phyloP scores from a whole-genome alignment of 768 basidiomycete species.

The Xerocomellus dryophilus region DNA sequence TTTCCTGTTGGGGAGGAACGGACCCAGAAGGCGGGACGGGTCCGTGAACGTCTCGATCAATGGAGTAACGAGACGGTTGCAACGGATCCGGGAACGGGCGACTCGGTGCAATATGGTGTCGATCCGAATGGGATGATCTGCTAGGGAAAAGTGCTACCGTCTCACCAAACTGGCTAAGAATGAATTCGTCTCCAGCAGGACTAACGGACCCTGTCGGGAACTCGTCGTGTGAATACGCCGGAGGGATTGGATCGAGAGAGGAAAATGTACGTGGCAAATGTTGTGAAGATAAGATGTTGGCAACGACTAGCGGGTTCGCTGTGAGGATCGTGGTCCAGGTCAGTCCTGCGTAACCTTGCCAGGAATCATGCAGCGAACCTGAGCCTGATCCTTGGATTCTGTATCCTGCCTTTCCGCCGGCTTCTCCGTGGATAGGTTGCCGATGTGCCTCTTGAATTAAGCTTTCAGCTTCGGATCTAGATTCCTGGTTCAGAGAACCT shows the following conservation, averaged over 20 bases:
- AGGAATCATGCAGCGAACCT: conserved; percentile 11
- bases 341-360: not conserved
- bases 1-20: not conserved
- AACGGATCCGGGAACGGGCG: not conserved
- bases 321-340: not conserved
- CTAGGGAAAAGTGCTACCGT: not conserved
- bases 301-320: not conserved
- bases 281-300: conserved; percentile 4
- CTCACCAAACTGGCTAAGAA: not conserved
- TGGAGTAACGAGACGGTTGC: not conserved
- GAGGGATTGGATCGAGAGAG: not conserved
- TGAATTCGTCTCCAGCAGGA: not conserved
- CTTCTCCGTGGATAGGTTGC: conserved; percentile 7
- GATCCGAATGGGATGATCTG: not conserved
- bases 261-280: not conserved
- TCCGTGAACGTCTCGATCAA: not conserved
- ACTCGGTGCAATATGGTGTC: not conserved
- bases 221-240: conserved; percentile 6
- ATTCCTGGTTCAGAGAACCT: conserved; percentile 3
- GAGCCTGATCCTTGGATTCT: conserved; percentile 15
- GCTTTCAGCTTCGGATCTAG: not conserved
- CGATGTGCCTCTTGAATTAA: conserved; percentile 4
- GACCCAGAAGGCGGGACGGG: not conserved
- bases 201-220: not conserved
- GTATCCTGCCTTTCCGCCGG: not conserved